These are phyloP conservation scores for Candolleomyces aberdarensis DNA, from an alignment of 768 basidiomycete species.

Conservation along the genomic window DNA sequence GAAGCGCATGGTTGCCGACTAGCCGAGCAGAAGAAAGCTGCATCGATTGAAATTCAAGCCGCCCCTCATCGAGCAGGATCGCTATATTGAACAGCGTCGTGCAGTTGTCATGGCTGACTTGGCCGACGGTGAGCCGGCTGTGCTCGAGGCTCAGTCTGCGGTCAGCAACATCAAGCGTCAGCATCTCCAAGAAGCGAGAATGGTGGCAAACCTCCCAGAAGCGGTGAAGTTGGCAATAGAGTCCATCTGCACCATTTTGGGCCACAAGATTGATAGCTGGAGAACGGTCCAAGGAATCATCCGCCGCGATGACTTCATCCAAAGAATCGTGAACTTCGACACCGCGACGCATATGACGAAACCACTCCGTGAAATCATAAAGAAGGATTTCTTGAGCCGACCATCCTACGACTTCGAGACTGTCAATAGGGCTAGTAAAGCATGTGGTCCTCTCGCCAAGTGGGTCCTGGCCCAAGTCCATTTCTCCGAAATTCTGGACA, in stretches of 20 bases:
- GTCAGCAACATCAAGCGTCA: conserved; percentile 96
- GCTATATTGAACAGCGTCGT: conserved; percentile 81
- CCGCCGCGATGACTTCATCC: conserved; percentile 95
- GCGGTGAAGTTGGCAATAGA: conserved; percentile 98
- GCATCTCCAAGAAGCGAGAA: conserved; percentile 93
- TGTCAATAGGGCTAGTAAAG: conserved; percentile 92
- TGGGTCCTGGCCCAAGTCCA: conserved; percentile 97
- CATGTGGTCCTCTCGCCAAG: conserved; percentile 96
- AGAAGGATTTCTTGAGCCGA: conserved; percentile 86
- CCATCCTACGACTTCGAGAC: conserved; percentile 93
- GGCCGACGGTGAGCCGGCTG: conserved; percentile 96
- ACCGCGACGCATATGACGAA: conserved; percentile 90
- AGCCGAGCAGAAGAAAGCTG: conserved; percentile 96
- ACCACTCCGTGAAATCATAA: conserved; percentile 84
- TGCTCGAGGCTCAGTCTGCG: conserved; percentile 89
- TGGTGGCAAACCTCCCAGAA: conserved; percentile 98
- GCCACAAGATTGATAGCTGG: conserved; percentile 97
- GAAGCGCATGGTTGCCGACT: conserved; percentile 95
- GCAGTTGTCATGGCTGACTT: conserved; percentile 92
- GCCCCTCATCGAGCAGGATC: conserved; percentile 91
- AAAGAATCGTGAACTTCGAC: conserved; percentile 93
- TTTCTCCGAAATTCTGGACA: conserved; percentile 96
- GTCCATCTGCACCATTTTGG: conserved; percentile 93
- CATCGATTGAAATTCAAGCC: conserved; percentile 94
- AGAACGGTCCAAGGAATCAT: conserved; percentile 93